These are phyloP conservation scores for Cordyceps cateniannulata DNA, from an alignment of 2,329 filamentous ascomycete genomes.

Conservation along the genomic window DNA sequence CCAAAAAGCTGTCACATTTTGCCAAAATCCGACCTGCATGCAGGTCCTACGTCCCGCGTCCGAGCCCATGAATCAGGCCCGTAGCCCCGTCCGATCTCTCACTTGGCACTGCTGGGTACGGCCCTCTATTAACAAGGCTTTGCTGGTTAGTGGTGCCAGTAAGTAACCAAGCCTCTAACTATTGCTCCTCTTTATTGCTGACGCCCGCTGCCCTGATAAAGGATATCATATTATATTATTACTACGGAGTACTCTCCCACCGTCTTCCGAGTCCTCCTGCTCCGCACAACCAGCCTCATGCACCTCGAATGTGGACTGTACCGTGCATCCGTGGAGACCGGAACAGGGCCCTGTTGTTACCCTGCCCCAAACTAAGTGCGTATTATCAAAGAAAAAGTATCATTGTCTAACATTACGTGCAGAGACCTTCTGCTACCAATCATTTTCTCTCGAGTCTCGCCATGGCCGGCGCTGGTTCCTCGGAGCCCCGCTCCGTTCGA, in stretches of 20 bases:
- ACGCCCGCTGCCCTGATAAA: background rate
- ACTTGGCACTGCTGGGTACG: background rate
- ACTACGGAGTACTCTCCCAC: background rate
- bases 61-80: slow-evolving; percentile 11
- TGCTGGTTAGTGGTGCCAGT: too few relatives aligned
- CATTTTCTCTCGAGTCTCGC: background rate
- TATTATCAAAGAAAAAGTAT: background rate
- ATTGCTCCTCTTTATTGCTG: background rate
- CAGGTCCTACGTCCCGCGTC: background rate
- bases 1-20: slow-evolving; percentile 5
- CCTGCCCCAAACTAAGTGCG: background rate
- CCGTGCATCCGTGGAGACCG: slow-evolving; percentile 3
- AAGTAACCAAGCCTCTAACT: too few relatives aligned
- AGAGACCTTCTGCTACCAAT: background rate
- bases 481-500: background rate
- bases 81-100: slow-evolving; percentile 3
- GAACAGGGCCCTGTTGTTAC: background rate
- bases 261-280: background rate
- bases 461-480: background rate
- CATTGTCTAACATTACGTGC: too few relatives aligned
- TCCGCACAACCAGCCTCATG: slow-evolving; percentile 4
- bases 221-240: background rate
- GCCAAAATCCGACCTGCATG: background rate
- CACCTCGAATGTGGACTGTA: background rate
- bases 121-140: too few relatives aligned